Evolutionary conservation across 345 rosid species (phyloP), one percentile per base, ranked within the genome.

Genomic region (Brassica rapa): DNA sequence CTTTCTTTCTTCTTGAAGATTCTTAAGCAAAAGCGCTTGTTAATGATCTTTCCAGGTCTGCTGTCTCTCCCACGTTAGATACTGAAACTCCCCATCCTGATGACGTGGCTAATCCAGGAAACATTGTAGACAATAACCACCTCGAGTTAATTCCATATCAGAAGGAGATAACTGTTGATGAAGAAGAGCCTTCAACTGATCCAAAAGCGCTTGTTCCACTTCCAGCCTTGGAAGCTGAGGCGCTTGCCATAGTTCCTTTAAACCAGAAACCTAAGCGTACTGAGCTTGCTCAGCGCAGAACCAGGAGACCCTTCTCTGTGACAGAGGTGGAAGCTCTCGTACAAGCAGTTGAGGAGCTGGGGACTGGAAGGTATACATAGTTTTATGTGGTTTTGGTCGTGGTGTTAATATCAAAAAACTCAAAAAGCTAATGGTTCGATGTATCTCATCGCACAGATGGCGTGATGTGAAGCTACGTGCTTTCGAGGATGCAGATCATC

Each of bases 251-350:
- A 79, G 87, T 91, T 81, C 96, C 97, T 2, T 55, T 84, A 49
- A 91, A 82, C 85, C 92, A 74, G 79, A 93, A 91, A 84, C 76
- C 76, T 55, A 91, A 83, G 84, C 93, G 89, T 62, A 49, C 86
- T 64, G 98, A 93, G 65, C 86, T 87, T 65, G 88, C 85, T 55
- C 91, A 86, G 80, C 94, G 98, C 78, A 89, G 98, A 83, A 89
- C 90, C 37, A 85, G 98, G 89, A 89, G 98, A 81, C 98, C 98
- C 6, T 93, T 93, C 86, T 90, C 97, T 61, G 97, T 93, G 65
- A 27, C 86, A 39, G 98, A 93, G 86, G 98, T 93, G 71, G 98
- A 93, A 83, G 94, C 98, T 71, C 81, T 93, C n/a, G 97, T 93
- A 66, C 89, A 82, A 15, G 94, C 98, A 53, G 98, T 93, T 67